phyloP scores from a whole-genome alignment of 2,329 filamentous ascomycete genomes.

The Fusarium xyrophilum region DNA sequence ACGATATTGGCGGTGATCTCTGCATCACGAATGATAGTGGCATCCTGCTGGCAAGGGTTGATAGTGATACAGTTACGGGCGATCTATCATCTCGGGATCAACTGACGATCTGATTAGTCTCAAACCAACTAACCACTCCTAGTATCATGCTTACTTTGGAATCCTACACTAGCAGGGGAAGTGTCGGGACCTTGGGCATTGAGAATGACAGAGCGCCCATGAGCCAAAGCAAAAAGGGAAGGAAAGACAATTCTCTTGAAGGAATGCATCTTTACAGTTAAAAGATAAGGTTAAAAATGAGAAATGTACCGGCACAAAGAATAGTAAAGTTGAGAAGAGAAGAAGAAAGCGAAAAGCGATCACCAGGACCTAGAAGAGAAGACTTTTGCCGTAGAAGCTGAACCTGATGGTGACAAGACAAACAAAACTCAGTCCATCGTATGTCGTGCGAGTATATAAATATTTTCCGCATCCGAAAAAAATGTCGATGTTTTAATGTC shows the following conservation, averaged over 20 bases:
- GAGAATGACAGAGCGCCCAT: slow-evolving; percentile 55
- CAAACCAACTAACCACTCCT: rapidly evolving
- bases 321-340: slow-evolving; percentile 4
- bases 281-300: background rate
- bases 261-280: slow-evolving; percentile 30
- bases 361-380: slow-evolving; percentile 37
- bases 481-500: background rate
- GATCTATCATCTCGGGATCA: slow-evolving; percentile 57
- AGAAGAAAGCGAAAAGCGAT: slow-evolving; percentile 24
- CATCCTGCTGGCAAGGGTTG: slow-evolving; percentile 70
- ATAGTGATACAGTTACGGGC: slow-evolving; percentile 69
- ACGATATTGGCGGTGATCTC: slow-evolving; percentile 60
- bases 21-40: slow-evolving; percentile 67
- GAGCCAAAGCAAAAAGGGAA: slow-evolving; percentile 27
- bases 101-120: slow-evolving; percentile 45
- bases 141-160: slow-evolving; percentile 49
- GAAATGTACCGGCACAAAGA: slow-evolving; percentile 35
- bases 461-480: background rate
- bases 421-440: background rate
- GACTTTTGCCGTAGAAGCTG: slow-evolving; percentile 22
- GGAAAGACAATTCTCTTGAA: slow-evolving; percentile 22
- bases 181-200: slow-evolving; percentile 54
- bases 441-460: slow-evolving; percentile 28
- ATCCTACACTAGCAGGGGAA: slow-evolving; percentile 57
- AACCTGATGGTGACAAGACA: slow-evolving; percentile 26